Evolutionary conservation across 768 basidiomycete species (phyloP), one percentile per base, ranked within the genome.

Genomic region (Mycena maculata): DNA sequence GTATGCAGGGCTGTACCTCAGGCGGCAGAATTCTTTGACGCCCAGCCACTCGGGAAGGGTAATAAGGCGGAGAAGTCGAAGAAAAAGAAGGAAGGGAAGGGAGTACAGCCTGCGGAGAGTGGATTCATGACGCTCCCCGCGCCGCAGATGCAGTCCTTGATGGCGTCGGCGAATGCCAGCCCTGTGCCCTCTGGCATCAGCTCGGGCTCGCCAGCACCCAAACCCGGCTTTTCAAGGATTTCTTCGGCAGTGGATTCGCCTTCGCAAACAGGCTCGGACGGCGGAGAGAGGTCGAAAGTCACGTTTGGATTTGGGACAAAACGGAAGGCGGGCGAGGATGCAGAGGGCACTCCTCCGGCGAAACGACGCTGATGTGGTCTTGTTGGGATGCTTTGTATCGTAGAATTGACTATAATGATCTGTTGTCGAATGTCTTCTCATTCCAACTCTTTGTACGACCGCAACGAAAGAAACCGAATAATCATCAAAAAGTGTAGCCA

Each of bases 41-140:
- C 89, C 18, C 92, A 92, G 68, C 92, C 92, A 4, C 80, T 95
- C 15, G 86, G 91, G 0, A 95, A 95, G 76, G 90, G 91, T 38
- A 94, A 94, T 78, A 91, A 92, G 6, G 92, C 93, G 75, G 93
- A 92, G 77, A 83, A 85, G 63, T 93, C 92, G 78, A 90, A 89
- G 77, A 94, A 94, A 82, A 94, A 93, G 74, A 90, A 91, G 63
- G 84, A 80, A 50, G 92, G 89, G 75, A 80, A 78, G 36, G 78
- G 79, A 0, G 82, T 85, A 25, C 85, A 86, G 61, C 76, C 76
- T 36, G 80, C 78, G 8, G 83, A 85, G 42, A 79, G 83, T 0
- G 91, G 91, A 10, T 92, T 94, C 74, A 90, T 93, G 79, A 92
- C 90, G 2, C 77, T 93, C 1, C 90, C 91, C 53, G 88, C 87